Evolutionary conservation across 768 basidiomycete genomes (phyloP).

Genomic region (Suillus weaverae): DNA sequence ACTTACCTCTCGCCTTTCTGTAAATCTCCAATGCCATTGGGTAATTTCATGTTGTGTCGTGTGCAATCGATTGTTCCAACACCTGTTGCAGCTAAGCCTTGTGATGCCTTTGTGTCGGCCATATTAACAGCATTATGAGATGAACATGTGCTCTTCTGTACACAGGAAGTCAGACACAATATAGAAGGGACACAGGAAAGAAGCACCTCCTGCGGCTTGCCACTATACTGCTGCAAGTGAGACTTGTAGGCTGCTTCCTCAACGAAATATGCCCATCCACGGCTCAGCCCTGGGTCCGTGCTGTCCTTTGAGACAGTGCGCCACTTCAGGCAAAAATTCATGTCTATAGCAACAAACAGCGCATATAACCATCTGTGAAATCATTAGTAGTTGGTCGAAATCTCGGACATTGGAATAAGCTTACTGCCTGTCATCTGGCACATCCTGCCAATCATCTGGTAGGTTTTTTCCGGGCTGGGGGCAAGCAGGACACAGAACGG

Average conservation of each 20-base stretch:
- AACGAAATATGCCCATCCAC: conserved; percentile 29
- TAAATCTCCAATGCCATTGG: not conserved
- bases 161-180: not conserved
- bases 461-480: conserved; percentile 11
- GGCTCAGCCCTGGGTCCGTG: conserved; percentile 28
- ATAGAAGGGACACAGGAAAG: not conserved
- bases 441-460: conserved; percentile 9
- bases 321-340: conserved; percentile 33
- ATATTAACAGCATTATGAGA: not conserved
- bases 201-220: conserved; percentile 4
- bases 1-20: not conserved
- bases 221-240: conserved; percentile 12
- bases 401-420: not conserved
- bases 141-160: conserved; percentile 7
- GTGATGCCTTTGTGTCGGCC: conserved; percentile 4
- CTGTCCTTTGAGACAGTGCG: conserved; percentile 24
- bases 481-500: conserved; percentile 5
- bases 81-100: conserved; percentile 26
- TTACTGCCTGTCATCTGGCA: not conserved
- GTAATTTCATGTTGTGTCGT: conserved; percentile 14
- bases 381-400: not conserved
- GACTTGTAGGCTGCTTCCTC: conserved; percentile 19
- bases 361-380: conserved; percentile 28
- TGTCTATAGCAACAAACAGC: conserved; percentile 30
- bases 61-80: conserved; percentile 30